Evolutionary conservation across 192 early-diverging fungal species (phyloP).

Genomic region (Backusella luteola): DNA sequence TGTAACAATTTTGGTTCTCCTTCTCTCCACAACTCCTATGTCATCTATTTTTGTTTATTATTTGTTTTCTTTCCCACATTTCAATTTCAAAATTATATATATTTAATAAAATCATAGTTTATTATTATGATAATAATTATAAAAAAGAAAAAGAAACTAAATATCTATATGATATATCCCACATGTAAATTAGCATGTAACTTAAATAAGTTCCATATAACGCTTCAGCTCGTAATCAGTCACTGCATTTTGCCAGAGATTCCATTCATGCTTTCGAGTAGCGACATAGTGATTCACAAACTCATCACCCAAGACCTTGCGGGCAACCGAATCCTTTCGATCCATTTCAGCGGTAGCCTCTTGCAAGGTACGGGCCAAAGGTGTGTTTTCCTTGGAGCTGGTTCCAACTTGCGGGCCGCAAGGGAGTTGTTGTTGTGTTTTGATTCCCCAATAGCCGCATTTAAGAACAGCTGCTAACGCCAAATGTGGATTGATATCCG

Average conservation of each 20-base stretch:
- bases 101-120: neutral
- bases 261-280: slow-evolving; percentile 73
- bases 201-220: slow-evolving; percentile 65
- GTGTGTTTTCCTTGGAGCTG: slow-evolving; percentile 16
- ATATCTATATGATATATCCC: neutral
- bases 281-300: slow-evolving; percentile 79
- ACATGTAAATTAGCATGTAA: neutral
- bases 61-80: neutral
- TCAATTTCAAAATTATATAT: neutral
- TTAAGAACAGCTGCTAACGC: slow-evolving; percentile 70
- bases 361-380: slow-evolving; percentile 57
- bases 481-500: slow-evolving; percentile 80
- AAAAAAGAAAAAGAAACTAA: too few species aligned
- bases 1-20: neutral
- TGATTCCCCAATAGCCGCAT: slow-evolving; percentile 71
- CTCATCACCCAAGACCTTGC: slow-evolving; percentile 67
- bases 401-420: neutral
- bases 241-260: slow-evolving; percentile 69
- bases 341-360: slow-evolving; percentile 70
- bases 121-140: slow-evolving; percentile 3
- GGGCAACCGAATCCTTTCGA: slow-evolving; percentile 59
- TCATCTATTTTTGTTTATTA: neutral
- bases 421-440: slow-evolving; percentile 51
- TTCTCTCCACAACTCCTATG: neutral
- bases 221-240: slow-evolving; percentile 71